These are phyloP conservation scores for Fusarium circinatum DNA, from an alignment of 2,329 filamentous ascomycete genomes.

Conservation along the genomic window DNA sequence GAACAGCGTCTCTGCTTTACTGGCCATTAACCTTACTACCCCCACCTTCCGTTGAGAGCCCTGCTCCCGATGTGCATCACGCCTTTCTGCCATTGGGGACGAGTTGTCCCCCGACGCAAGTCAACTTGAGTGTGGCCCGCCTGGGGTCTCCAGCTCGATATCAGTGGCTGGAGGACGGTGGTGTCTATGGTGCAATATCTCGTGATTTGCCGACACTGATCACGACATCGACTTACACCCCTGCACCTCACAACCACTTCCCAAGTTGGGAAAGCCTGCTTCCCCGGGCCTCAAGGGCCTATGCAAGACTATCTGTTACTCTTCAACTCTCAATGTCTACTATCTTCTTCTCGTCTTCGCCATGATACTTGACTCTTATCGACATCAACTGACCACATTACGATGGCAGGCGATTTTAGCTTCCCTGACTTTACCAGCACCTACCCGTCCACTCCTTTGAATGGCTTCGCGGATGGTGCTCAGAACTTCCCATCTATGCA, in stretches of 20 bases:
- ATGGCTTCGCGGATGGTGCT: constrained; percentile 49
- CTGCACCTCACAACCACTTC: constrained; percentile 40
- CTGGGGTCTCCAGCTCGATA: constrained; percentile 30
- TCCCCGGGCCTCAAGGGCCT: constrained; percentile 31
- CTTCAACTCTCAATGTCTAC: constrained; percentile 33
- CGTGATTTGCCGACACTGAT: constrained; percentile 59
- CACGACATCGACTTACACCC: constrained; percentile 42
- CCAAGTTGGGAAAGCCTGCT: constrained; percentile 42
- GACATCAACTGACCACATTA: constrained; percentile 45
- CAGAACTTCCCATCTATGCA: constrained; percentile 63
- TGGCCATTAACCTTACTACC: constrained; percentile 11
- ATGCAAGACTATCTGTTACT: constrained; percentile 36
- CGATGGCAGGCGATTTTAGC: constrained; percentile 67
- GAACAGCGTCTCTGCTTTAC: constrained; percentile 25
- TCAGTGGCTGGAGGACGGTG: constrained; percentile 53
- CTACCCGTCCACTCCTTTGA: constrained; percentile 62
- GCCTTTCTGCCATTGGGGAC: constrained; percentile 33
- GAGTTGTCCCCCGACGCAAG: constrained; percentile 38
- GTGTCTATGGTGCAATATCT: constrained; percentile 69
- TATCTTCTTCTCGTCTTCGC: constrained; percentile 23
- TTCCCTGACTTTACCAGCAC: constrained; percentile 64
- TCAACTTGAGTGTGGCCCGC: constrained; percentile 38
- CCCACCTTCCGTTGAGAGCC: constrained; percentile 31
- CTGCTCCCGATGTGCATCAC: constrained; percentile 29
- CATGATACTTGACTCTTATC: constrained; percentile 38